Evolutionary conservation across 2,329 filamentous ascomycete species (phyloP).

Genomic region (Fusarium transvaalense): DNA sequence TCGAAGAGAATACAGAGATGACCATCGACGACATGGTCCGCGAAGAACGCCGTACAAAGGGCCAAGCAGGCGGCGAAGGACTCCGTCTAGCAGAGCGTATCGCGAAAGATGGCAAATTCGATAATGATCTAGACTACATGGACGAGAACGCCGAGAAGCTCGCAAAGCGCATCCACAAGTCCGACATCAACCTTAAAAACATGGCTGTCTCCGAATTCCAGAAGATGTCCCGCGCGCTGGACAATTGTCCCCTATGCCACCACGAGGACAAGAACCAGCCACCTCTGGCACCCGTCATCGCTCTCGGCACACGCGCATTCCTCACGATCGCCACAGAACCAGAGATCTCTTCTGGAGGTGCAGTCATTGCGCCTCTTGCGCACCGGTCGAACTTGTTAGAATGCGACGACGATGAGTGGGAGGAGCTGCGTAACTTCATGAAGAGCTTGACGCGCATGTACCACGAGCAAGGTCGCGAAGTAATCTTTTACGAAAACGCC

Average conservation of each 20-base stretch:
- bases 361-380: conserved; percentile 88
- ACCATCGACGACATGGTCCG: conserved; percentile 96
- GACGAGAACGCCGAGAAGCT: conserved; percentile 96
- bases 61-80: conserved; percentile 82
- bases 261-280: conserved; percentile 83
- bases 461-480: conserved; percentile 89
- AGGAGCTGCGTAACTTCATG: conserved; percentile 99
- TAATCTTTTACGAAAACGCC: conserved; percentile 98
- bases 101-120: conserved; percentile 90
- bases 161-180: conserved; percentile 87
- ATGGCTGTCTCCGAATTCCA: conserved; percentile 89
- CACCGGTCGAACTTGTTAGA: conserved; percentile 93
- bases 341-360: conserved; percentile 84
- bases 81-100: conserved; percentile 90
- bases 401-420: conserved; percentile 99
- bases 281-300: conserved; percentile 86
- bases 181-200: conserved; percentile 88
- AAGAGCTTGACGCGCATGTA: conserved; percentile 95
- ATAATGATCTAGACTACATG: conserved; percentile 94
- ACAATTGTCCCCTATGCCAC: conserved; percentile 90
- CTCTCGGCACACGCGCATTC: conserved; percentile 86
- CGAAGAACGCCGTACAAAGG: conserved; percentile 88
- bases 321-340: conserved; percentile 91
- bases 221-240: conserved; percentile 86
- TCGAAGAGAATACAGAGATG: conserved; percentile 96